These are phyloP conservation scores for Samsoniella hepiali DNA, from an alignment of 2,329 filamentous ascomycete species.

Conservation along the genomic window DNA sequence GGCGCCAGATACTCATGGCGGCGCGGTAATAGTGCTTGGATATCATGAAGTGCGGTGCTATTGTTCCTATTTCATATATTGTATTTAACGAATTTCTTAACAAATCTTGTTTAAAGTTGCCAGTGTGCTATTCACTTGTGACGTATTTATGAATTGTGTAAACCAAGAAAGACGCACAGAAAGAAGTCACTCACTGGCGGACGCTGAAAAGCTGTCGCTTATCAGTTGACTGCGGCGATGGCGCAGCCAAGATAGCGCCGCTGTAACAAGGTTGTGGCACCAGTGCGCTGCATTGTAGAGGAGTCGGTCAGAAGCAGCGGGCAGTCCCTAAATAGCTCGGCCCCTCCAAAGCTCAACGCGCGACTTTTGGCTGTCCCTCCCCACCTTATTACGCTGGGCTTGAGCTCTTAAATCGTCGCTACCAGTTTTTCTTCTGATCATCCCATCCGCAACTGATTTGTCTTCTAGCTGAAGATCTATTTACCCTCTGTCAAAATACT, in stretches of 20 bases:
- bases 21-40: slow-evolving; percentile 15
- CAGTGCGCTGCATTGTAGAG: background rate
- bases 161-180: too few species aligned
- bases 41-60: slow-evolving; percentile 12
- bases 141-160: too few species aligned
- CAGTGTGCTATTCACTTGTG: too few species aligned
- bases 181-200: too few species aligned
- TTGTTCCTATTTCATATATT: slow-evolving; percentile 1
- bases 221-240: too few species aligned
- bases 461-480: background rate
- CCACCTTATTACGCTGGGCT: slow-evolving; percentile 1
- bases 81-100: slow-evolving; percentile 1
- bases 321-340: background rate
- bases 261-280: too few species aligned
- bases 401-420: background rate
- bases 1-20: slow-evolving; percentile 2
- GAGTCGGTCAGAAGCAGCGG: background rate
- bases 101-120: too few species aligned
- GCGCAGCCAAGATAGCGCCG: too few species aligned
- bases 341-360: slow-evolving; percentile 12
- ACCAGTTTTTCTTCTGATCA: background rate
- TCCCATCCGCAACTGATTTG: background rate
- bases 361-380: slow-evolving; percentile 15
- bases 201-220: too few species aligned
- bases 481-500: slow-evolving; percentile 1